Conservation (phyloP, 1,284 basidiomycete genomes). For the Apiotrichum sp. region DNA sequence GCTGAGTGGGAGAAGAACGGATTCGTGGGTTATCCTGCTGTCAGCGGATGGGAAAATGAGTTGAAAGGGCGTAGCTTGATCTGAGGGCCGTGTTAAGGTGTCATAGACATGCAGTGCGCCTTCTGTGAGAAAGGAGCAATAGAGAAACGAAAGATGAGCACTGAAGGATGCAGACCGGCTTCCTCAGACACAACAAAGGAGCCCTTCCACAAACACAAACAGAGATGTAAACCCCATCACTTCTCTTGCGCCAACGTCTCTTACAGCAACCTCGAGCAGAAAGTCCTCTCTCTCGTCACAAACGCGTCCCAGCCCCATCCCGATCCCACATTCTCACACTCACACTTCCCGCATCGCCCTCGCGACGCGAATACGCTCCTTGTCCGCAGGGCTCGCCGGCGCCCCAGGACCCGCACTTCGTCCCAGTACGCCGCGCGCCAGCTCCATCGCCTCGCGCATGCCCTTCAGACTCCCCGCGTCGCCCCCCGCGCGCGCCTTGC, state of each 20-base stretch:
- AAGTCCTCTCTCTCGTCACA: neutral
- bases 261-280: too few species aligned
- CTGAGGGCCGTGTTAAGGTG: too few species aligned
- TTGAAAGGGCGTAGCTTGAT: too few species aligned
- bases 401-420: neutral
- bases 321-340: neutral
- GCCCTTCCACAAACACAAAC: too few species aligned
- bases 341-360: constrained; percentile 20
- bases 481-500: constrained; percentile 12
- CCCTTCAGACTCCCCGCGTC: constrained; percentile 17
- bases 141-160: too few species aligned
- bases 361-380: constrained; percentile 13
- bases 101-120: too few species aligned
- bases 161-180: too few species aligned
- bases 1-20: constrained; percentile 20
- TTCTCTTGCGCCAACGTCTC: too few species aligned
- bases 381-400: constrained; percentile 1
- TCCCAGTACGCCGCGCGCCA: constrained; percentile 13
- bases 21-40: constrained; percentile 30
- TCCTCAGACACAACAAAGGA: too few species aligned
- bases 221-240: too few species aligned
- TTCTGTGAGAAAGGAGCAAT: too few species aligned
- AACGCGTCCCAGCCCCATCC: neutral
- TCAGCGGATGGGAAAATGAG: neutral
- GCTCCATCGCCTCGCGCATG: constrained; percentile 30